Base-by-base conservation (phyloP, 2,329 filamentous ascomycete species). In the Fonsecaea monophora region DNA sequence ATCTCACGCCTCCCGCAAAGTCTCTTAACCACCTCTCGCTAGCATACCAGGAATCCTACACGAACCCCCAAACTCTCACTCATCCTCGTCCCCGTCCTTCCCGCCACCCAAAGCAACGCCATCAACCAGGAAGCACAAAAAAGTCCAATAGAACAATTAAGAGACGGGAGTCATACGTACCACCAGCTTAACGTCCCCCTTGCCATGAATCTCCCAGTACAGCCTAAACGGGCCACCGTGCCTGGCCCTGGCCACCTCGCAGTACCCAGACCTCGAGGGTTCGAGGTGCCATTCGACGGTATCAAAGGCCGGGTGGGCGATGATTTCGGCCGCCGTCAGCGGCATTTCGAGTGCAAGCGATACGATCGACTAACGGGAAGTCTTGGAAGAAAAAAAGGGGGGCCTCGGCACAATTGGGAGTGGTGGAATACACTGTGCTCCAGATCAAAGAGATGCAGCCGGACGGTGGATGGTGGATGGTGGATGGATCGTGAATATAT, bases 181-280 rank as follows among this genome's bases (percentile, higher is more conserved):
- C 73, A 92, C 82, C 70, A 95, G 80, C 80, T 91, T 90, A 70
- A 85, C 83, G 56, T 89, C 86, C 3, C 92, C 92, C 68, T 84
- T 80, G 64, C 92, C 92, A 80, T 96, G 92, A 56, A 95, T 82
- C 78, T 95, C 91, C 84, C 91, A 96, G 61, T 87, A 83, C 60
- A 96, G 87, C 54, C 90, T 85, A 71, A 96, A 81, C 21, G 92
- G 92, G 1, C 91, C 92, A 69, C 92, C 90, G 73, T 91, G 85
- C 18, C 75, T 66, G 42, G 81, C 86, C 63, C 85, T 82, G n/a
- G 90, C 92, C 34, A 92, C 91, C 2, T 86, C 78, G 6, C 87
- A 75, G 53, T 83, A 84, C 4, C 89, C 92, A 58, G 84, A 82
- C 48, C 82, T 82, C 56, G 87, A 84, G 4, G 92, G 89, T 72